phyloP scores from a whole-genome alignment of 73 alveolate species.

The Paramecium tetraurelia region DNA sequence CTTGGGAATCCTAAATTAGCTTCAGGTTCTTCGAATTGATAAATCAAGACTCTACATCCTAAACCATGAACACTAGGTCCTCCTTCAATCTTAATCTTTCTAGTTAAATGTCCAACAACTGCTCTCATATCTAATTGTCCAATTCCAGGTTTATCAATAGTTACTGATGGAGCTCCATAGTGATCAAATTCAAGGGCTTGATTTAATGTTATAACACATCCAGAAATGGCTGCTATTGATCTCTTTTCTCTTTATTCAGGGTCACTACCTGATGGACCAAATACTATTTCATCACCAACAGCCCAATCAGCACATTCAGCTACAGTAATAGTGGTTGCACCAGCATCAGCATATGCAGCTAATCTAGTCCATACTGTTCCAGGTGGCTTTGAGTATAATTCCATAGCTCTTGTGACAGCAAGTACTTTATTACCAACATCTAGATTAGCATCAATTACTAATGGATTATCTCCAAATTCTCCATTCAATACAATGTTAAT shows the following conservation, averaged over 20 bases:
- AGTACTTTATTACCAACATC: conserved; percentile 51
- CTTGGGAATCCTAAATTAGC: conserved; percentile 31
- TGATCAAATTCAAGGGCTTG: conserved; percentile 34
- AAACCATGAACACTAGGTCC: conserved; percentile 14
- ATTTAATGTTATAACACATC: conserved; percentile 28
- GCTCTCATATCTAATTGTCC: conserved; percentile 56
- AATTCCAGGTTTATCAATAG: conserved; percentile 40
- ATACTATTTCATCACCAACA: conserved; percentile 55
- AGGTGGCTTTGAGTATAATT: conserved; percentile 30
- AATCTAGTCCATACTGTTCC: conserved; percentile 54
- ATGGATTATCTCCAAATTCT: conserved; percentile 26
- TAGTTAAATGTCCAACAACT: conserved; percentile 51
- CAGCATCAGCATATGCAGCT: conserved; percentile 45
- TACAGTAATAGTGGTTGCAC: conserved; percentile 24
- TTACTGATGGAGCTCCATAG: conserved; percentile 54
- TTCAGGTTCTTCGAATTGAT: conserved; percentile 14
- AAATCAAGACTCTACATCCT: conserved; percentile 52
- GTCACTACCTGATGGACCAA: conserved; percentile 57
- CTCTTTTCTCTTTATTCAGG: conserved; percentile 34
- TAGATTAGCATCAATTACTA: conserved; percentile 23
- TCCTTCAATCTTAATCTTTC: conserved; percentile 53
- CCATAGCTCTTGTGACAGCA: conserved; percentile 29
- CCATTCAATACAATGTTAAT: neutral
- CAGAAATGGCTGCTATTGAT: conserved; percentile 36
- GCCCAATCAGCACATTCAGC: conserved; percentile 53